phyloP scores from a whole-genome alignment of 352 stramenopile species.

The Thraustochytrium sp. region DNA sequence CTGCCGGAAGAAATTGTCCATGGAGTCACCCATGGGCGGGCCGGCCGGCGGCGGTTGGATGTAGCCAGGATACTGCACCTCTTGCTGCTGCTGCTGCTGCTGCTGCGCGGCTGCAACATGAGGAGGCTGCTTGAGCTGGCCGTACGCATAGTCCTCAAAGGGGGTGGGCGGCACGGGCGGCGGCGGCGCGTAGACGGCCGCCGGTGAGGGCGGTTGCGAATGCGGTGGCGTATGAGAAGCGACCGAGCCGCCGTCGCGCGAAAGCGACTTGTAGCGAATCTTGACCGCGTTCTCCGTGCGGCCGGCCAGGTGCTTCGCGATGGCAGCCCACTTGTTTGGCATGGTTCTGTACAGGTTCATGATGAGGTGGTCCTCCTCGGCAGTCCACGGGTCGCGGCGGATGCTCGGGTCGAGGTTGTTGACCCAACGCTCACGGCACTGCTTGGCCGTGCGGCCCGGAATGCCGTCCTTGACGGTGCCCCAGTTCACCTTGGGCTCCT shows the following conservation, averaged over 20 bases:
- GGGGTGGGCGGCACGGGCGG: not conserved
- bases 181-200: not conserved
- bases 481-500: slow-evolving; percentile 56
- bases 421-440: slow-evolving; percentile 54
- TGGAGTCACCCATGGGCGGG: not conserved
- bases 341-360: slow-evolving; percentile 26
- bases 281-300: slow-evolving; percentile 55
- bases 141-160: too few species aligned
- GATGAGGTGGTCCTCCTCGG: slow-evolving; percentile 48
- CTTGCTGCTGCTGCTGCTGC: not conserved
- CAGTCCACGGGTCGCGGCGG: slow-evolving; percentile 45
- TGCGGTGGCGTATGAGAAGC: too few species aligned
- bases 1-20: not conserved
- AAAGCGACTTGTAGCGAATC: slow-evolving; percentile 52
- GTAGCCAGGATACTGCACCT: too few species aligned
- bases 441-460: slow-evolving; percentile 52
- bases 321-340: slow-evolving; percentile 53
- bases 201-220: not conserved
- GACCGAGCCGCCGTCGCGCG: not conserved
- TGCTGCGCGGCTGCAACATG: slow-evolving; percentile 13
- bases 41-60: too few species aligned
- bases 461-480: slow-evolving; percentile 25
- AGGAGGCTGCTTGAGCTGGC: too few species aligned
- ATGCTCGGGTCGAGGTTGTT: slow-evolving; percentile 53
- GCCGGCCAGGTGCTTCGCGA: slow-evolving; percentile 50